Percentiles rank a stretch among this genome's conserved stretches.
phyloP scores from a whole-genome alignment of 495 filamentous ascomycete genomes.

The Penicillium odoratum region DNA sequence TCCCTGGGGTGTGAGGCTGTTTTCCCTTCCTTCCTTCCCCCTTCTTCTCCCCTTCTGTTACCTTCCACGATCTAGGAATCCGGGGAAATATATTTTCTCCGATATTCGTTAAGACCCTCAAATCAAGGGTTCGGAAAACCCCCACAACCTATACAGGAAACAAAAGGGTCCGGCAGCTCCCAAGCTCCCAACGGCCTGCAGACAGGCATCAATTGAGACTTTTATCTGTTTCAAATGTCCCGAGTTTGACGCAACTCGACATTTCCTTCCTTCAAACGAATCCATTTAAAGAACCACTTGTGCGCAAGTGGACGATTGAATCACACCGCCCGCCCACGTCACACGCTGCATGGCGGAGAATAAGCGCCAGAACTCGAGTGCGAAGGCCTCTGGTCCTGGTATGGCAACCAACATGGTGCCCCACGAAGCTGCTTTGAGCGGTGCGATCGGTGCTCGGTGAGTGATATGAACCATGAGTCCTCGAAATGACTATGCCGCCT shows the following conservation, averaged over 20 bases:
- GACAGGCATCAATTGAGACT: slow-evolving; percentile 11
- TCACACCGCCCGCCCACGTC: slow-evolving; percentile 22
- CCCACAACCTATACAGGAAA: neutral
- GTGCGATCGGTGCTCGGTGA: slow-evolving; percentile 55
- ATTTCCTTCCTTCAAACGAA: neutral
- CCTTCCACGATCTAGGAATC: neutral
- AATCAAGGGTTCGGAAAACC: neutral
- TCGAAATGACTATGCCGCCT: neutral
- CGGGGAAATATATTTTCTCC: neutral
- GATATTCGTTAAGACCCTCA: neutral
- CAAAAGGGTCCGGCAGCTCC: neutral
- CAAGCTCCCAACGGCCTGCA: slow-evolving; percentile 3
- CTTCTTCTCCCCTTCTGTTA: slow-evolving; percentile 1
- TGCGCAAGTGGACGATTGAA: slow-evolving; percentile 12
- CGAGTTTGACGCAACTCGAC: neutral
- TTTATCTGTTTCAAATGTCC: slow-evolving; percentile 6
- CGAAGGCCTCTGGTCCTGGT: slow-evolving; percentile 38
- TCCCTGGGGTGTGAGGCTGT: slow-evolving; percentile 2
- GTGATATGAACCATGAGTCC: slow-evolving; percentile 5
- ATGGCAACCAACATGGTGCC: slow-evolving; percentile 46
- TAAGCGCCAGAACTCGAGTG: slow-evolving; percentile 48
- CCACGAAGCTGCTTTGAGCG: slow-evolving; percentile 49
- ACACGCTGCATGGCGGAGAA: slow-evolving; percentile 41
- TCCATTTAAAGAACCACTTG: neutral
- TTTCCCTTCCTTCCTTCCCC: slow-evolving; percentile 3